phyloP scores from a whole-genome alignment of 352 stramenopile species.

The Globisporangium emineosum region DNA sequence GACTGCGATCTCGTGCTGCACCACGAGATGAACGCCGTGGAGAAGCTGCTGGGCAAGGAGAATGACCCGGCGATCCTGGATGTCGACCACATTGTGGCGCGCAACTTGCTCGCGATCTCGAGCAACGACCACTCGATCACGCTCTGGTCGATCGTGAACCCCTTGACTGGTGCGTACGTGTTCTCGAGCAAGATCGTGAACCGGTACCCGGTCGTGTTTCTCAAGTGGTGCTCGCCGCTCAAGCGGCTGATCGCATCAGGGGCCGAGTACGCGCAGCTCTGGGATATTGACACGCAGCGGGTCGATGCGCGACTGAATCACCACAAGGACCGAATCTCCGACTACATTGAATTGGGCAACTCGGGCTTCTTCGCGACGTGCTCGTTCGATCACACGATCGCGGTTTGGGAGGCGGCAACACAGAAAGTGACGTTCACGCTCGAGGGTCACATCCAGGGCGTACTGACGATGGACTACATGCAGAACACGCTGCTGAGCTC shows the following conservation, averaged over 20 bases:
- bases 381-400: constrained; percentile 77
- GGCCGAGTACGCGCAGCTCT: constrained; percentile 49
- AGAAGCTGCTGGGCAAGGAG: constrained; percentile 38
- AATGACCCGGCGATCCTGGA: constrained; percentile 43
- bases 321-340: constrained; percentile 51
- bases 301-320: constrained; percentile 25
- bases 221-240: constrained; percentile 57
- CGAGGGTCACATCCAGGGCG: constrained; percentile 53
- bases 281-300: constrained; percentile 56
- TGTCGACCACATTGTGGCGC: constrained; percentile 47
- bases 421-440: constrained; percentile 54
- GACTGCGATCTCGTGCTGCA: constrained; percentile 60
- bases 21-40: constrained; percentile 55
- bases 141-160: constrained; percentile 69
- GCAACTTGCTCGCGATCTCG: constrained; percentile 52
- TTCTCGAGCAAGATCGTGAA: constrained; percentile 57
- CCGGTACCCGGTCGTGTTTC: constrained; percentile 39
- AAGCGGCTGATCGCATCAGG: constrained; percentile 49
- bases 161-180: constrained; percentile 53
- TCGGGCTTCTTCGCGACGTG: constrained; percentile 65
- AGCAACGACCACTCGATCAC: constrained; percentile 56
- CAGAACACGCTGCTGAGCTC: constrained; percentile 61
- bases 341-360: constrained; percentile 48
- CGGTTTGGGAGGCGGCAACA: constrained; percentile 59
- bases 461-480: constrained; percentile 60